Base-by-base conservation (phyloP, 164 flowering plant genomes). In the Macadamia integrifolia region DNA sequence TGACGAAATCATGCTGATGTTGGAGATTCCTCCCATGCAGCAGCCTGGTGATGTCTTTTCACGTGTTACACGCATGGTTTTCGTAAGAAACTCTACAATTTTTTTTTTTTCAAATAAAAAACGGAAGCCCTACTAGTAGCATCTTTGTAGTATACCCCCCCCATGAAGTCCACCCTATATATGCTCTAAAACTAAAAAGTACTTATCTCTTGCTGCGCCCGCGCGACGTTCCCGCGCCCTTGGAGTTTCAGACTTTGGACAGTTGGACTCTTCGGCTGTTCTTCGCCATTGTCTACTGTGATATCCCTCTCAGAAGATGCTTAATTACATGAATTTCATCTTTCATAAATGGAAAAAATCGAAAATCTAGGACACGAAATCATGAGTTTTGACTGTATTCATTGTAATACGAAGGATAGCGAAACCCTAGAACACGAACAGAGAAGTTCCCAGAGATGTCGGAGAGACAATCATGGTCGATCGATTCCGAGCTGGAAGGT, bases 401-500 rank as follows among this genome's bases (percentile, higher is more conserved):
- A 15, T 13, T 11, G 29, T 12, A n/a, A 28, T 29, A 15, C 55
- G 8, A 49, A 64, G 18, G 14, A 14, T 29, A 13, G 32, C 11
- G 50, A 55, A 69, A 32, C 72, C 72, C 66, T 69, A 40, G 23
- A 53, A 6, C 58, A 23, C 23, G 10, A 35, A 42, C 68, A 6
- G 10, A 35, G 48, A 64, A n/a, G 28, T 46, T 10, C 60, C 23
- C 6, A 56, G 13, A 53, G 29, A 60, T 71, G 73, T 58, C 76
- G 15, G 62, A 66, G 30, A 13, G 9, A 58, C 61, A 29, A 43
- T 9, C 70, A 6, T 69, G 72, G 81, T 70, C 71, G 35, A 65
- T 76, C 76, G 80, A 85, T 52, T 61, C 87, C 11, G 90, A 83
- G 66, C 72, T 92, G 23, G 93, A 89, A 66, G 87, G 76, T 8